Evolutionary conservation across 352 stramenopile genomes (phyloP).

Genomic region (Globisporangium barbulae): DNA sequence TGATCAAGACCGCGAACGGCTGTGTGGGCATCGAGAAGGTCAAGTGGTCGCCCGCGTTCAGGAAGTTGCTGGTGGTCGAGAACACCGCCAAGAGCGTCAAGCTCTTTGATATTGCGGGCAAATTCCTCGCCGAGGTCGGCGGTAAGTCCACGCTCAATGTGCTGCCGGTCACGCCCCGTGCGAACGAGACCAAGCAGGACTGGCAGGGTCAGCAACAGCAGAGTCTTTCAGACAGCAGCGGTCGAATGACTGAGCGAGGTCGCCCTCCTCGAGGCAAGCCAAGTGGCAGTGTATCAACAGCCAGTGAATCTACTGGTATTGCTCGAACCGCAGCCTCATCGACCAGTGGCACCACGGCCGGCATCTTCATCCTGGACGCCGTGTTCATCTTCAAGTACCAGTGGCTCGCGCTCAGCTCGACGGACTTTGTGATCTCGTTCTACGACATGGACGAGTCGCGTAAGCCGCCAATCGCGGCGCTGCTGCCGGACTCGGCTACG

Average conservation of each 20-base stretch:
- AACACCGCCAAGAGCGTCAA: constrained; percentile 66
- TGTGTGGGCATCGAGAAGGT: constrained; percentile 58
- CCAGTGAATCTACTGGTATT: not conserved
- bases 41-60: constrained; percentile 64
- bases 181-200: constrained; percentile 11
- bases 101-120: constrained; percentile 53
- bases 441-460: constrained; percentile 68
- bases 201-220: too few relatives aligned
- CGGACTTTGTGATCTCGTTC: constrained; percentile 82
- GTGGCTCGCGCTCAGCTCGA: constrained; percentile 66
- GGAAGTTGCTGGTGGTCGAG: constrained; percentile 62
- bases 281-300: not conserved
- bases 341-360: constrained; percentile 8
- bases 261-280: not conserved
- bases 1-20: constrained; percentile 58
- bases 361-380: constrained; percentile 65
- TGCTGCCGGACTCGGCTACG: constrained; percentile 15
- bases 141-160: constrained; percentile 14
- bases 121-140: constrained; percentile 50
- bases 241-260: not conserved
- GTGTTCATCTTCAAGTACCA: constrained; percentile 59
- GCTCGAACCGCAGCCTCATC: not conserved
- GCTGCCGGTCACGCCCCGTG: constrained; percentile 14
- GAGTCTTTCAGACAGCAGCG: too few relatives aligned
- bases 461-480: constrained; percentile 16